Evolutionary conservation across 192 early-diverging fungal genomes (phyloP).

Genomic region (Coemansia sp.): DNA sequence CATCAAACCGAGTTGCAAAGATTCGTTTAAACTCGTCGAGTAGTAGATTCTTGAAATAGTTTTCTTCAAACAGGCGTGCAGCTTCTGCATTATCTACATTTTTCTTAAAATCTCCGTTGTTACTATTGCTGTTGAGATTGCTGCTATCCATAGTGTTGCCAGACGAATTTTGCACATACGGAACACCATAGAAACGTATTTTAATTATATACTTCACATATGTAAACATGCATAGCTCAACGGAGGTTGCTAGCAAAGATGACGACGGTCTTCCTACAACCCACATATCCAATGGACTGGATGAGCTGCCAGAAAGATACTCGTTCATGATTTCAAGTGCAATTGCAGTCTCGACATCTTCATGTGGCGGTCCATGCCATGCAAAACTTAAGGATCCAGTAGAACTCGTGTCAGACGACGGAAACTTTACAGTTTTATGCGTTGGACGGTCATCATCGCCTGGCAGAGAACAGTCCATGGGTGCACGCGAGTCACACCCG

Average conservation of each 20-base stretch:
- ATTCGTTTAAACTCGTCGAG: slow-evolving; percentile 60
- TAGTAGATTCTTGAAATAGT: slow-evolving; percentile 60
- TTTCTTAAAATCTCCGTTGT: slow-evolving; percentile 8
- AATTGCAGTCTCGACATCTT: slow-evolving; percentile 61
- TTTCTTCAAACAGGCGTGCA: slow-evolving; percentile 62
- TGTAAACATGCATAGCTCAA: slow-evolving; percentile 59
- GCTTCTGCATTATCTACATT: slow-evolving; percentile 32
- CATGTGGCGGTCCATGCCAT: slow-evolving; percentile 73
- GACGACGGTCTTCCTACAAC: slow-evolving; percentile 67
- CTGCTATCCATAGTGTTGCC: slow-evolving; percentile 28
- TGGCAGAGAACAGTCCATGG: slow-evolving; percentile 32
- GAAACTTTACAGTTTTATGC: slow-evolving; percentile 41
- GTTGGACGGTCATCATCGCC: background rate
- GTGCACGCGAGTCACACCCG: slow-evolving; percentile 30
- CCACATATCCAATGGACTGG: slow-evolving; percentile 69
- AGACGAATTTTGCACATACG: slow-evolving; percentile 15
- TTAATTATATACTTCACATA: slow-evolving; percentile 58
- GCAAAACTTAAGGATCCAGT: slow-evolving; percentile 64
- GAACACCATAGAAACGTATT: slow-evolving; percentile 68
- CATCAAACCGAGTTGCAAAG: slow-evolving; percentile 36
- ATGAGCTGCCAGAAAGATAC: slow-evolving; percentile 68
- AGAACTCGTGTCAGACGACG: slow-evolving; percentile 61
- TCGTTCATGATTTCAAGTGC: slow-evolving; percentile 73
- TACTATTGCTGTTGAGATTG: slow-evolving; percentile 21
- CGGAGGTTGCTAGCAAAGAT: slow-evolving; percentile 62